Conservation (phyloP, 2,329 filamentous ascomycete species). For the Cyphellophora attinorum region DNA sequence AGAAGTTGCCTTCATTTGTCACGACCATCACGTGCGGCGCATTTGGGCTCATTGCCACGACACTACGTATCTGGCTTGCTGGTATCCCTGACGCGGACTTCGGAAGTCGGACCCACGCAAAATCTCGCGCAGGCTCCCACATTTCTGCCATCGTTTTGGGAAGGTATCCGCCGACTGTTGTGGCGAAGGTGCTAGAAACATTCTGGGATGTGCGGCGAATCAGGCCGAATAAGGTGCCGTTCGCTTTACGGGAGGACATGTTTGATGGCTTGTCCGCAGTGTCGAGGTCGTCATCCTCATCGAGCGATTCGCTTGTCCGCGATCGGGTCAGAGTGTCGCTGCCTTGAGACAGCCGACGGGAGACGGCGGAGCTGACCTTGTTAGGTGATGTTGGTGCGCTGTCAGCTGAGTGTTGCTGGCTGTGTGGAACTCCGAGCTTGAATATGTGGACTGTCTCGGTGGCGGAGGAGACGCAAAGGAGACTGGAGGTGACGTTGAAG, state of each 20-base stretch:
- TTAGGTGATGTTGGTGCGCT: slow-evolving; percentile 14
- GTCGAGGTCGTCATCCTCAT: slow-evolving; percentile 22
- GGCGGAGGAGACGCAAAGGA: slow-evolving; percentile 90
- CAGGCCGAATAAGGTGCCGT: slow-evolving; percentile 81
- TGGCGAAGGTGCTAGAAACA: slow-evolving; percentile 79
- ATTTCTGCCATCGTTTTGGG: slow-evolving; percentile 93
- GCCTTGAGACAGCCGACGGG: slow-evolving; percentile 16
- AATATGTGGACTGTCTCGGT: slow-evolving; percentile 97
- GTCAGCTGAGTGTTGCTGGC: slow-evolving; percentile 5
- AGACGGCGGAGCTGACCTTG: slow-evolving; percentile 7
- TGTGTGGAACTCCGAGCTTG: slow-evolving; percentile 50
- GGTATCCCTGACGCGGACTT: slow-evolving; percentile 31
- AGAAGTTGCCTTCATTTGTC: slow-evolving; percentile 90
- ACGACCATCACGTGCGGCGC: slow-evolving; percentile 97
- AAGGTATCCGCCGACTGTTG: slow-evolving; percentile 82
- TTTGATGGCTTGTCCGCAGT: slow-evolving; percentile 22
- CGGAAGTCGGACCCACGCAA: slow-evolving; percentile 91
- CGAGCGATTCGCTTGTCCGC: slow-evolving; percentile 15
- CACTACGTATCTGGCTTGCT: slow-evolving; percentile 63
- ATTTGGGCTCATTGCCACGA: slow-evolving; percentile 95
- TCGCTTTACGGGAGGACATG: slow-evolving; percentile 34
- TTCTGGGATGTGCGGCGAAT: slow-evolving; percentile 90
- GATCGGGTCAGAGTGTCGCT: slow-evolving; percentile 25
- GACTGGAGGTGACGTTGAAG: slow-evolving; percentile 86
- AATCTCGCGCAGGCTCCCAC: slow-evolving; percentile 92